Evolutionary conservation across 345 rosid species (phyloP).

Genomic region (Eucalyptus sp.): DNA sequence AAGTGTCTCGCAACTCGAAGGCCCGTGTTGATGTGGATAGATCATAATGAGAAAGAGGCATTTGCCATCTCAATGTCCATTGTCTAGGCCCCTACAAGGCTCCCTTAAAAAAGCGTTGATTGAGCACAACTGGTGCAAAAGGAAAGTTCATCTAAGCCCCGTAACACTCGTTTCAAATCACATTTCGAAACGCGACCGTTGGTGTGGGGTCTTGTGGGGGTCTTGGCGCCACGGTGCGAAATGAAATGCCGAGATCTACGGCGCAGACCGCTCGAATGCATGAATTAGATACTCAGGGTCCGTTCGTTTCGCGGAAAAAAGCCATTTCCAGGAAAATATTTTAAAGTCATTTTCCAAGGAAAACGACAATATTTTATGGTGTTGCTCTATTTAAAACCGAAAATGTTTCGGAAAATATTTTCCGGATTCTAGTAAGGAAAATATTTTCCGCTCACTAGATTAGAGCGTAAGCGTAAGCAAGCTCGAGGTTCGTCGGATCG

Average conservation of each 20-base stretch:
- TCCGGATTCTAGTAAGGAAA: too few relatives aligned
- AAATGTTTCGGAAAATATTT: too few relatives aligned
- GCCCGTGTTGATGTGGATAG: not conserved
- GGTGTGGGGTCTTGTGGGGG: rapidly evolving
- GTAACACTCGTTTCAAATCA: not conserved
- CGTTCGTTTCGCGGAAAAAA: too few relatives aligned
- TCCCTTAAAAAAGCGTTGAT: not conserved
- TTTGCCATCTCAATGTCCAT: not conserved
- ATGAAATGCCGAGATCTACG: not conserved
- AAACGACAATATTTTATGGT: too few relatives aligned
- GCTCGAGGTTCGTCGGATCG: too few relatives aligned
- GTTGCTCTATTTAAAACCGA: too few relatives aligned
- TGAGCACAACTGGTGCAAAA: not conserved
- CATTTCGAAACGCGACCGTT: not conserved
- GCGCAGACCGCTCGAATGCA: not conserved
- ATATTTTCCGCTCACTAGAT: too few relatives aligned
- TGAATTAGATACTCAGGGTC: not conserved
- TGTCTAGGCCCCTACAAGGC: not conserved
- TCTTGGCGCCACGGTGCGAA: not conserved
- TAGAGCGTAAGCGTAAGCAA: too few relatives aligned
- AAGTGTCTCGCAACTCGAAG: not conserved
- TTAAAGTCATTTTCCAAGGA: too few relatives aligned
- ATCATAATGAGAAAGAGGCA: not conserved
- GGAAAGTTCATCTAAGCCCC: not conserved
- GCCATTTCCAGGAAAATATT: too few relatives aligned